These are phyloP conservation scores for Globisporangium apiculatum DNA, from an alignment of 352 stramenopile species.

Conservation along the genomic window DNA sequence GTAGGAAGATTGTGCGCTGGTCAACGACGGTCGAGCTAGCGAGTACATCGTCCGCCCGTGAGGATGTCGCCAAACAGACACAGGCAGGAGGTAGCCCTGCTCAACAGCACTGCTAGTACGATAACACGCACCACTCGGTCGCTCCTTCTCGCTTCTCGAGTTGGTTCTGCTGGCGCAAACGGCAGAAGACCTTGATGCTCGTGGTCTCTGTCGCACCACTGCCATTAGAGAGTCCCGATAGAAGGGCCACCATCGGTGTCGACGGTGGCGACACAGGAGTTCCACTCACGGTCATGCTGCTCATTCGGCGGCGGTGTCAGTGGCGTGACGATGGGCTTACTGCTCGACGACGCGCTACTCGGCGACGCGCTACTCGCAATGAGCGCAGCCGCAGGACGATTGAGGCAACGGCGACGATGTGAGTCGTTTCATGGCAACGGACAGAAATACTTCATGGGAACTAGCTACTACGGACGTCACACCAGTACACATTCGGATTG, in stretches of 20 bases:
- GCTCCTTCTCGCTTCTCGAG: constrained; percentile 61
- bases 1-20: constrained; percentile 47
- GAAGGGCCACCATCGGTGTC: neutral
- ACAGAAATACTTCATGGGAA: too few species aligned
- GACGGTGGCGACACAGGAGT: constrained; percentile 1
- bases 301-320: neutral
- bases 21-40: constrained; percentile 49
- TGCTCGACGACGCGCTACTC: too few species aligned
- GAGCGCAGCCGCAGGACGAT: too few species aligned
- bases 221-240: constrained; percentile 3
- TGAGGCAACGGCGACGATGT: too few species aligned
- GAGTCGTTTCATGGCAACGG: too few species aligned
- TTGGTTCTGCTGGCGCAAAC: constrained; percentile 70
- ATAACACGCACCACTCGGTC: constrained; percentile 34
- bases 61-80: neutral
- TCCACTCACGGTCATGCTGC: constrained; percentile 11
- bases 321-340: neutral
- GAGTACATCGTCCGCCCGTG: neutral
- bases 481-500: too few species aligned
- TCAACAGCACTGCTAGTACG: neutral
- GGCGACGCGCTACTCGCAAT: too few species aligned
- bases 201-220: constrained; percentile 3
- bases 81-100: neutral
- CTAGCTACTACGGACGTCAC: too few species aligned
- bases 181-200: constrained; percentile 74